These are phyloP conservation scores for Nepenthes gracilis DNA, from an alignment of 148 eudicot species.

Conservation along the genomic window DNA sequence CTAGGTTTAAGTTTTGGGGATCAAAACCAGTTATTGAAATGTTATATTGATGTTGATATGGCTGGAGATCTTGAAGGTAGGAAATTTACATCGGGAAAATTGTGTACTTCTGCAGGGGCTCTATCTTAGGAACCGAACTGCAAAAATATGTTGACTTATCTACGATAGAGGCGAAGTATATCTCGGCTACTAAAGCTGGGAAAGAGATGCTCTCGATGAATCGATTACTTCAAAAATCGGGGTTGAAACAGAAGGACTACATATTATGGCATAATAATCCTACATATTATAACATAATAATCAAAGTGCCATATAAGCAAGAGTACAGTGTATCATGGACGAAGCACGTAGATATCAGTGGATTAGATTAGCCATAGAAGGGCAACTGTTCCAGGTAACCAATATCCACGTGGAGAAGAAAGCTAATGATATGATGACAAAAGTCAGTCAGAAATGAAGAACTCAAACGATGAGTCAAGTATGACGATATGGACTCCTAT, in stretches of 20 bases:
- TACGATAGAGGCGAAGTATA: background rate
- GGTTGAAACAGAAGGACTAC: background rate
- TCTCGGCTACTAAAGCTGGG: background rate
- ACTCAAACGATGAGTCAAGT: too few relatives aligned
- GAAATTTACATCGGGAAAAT: background rate
- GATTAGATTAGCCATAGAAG: too few relatives aligned
- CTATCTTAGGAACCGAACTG: background rate
- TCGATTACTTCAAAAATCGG: background rate
- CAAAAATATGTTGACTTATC: background rate
- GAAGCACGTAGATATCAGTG: too few relatives aligned
- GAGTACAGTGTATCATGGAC: too few relatives aligned
- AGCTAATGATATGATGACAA: too few relatives aligned
- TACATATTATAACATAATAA: too few relatives aligned
- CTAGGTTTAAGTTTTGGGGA: background rate
- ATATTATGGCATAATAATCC: slow-evolving; percentile 1
- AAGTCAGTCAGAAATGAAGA: too few relatives aligned
- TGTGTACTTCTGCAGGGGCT: background rate
- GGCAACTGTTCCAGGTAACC: too few relatives aligned
- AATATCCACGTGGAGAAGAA: too few relatives aligned
- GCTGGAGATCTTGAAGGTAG: background rate
- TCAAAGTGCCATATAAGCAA: too few relatives aligned
- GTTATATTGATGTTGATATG: background rate
- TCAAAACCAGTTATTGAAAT: background rate
- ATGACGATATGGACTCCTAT: too few relatives aligned
- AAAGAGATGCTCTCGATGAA: slow-evolving; percentile 2